Evolutionary conservation across 2,329 filamentous ascomycete species (phyloP).

Genomic region (Phaeosphaeria sp.): DNA sequence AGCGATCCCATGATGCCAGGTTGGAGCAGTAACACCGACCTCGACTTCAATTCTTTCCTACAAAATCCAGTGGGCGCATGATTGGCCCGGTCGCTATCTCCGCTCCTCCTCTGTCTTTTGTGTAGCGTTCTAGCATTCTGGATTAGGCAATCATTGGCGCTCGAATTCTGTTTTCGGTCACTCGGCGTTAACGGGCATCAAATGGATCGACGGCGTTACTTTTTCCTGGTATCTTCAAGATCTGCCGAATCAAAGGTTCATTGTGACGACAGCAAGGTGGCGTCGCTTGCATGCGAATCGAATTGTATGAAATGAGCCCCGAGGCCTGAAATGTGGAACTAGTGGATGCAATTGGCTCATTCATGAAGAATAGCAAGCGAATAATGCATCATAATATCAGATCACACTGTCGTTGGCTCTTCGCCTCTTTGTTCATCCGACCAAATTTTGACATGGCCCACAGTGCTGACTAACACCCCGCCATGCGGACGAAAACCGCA

Average conservation of each 20-base stretch:
- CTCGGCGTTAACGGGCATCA: slow-evolving; percentile 5
- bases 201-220: slow-evolving; percentile 12
- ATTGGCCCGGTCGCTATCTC: slow-evolving; percentile 22
- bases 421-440: not conserved
- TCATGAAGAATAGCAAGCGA: slow-evolving; percentile 4
- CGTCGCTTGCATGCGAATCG: not conserved
- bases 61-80: slow-evolving; percentile 43
- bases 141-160: slow-evolving; percentile 21
- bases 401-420: not conserved
- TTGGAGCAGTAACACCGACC: slow-evolving; percentile 42
- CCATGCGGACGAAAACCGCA: slow-evolving; percentile 7
- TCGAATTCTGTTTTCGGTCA: slow-evolving; percentile 3
- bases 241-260: slow-evolving; percentile 23
- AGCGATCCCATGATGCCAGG: slow-evolving; percentile 43
- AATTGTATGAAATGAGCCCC: not conserved
- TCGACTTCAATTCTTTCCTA: slow-evolving; percentile 48
- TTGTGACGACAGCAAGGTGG: slow-evolving; percentile 30
- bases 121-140: slow-evolving; percentile 29
- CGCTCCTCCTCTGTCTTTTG: slow-evolving; percentile 27
- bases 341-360: not conserved
- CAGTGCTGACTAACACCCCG: slow-evolving; percentile 10
- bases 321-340: not conserved
- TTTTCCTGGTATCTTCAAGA: slow-evolving; percentile 15
- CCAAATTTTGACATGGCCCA: not conserved
- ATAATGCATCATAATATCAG: slow-evolving; percentile 8